Conservation (phyloP, 2,329 filamentous ascomycete species). For the Penicillium expansum region DNA sequence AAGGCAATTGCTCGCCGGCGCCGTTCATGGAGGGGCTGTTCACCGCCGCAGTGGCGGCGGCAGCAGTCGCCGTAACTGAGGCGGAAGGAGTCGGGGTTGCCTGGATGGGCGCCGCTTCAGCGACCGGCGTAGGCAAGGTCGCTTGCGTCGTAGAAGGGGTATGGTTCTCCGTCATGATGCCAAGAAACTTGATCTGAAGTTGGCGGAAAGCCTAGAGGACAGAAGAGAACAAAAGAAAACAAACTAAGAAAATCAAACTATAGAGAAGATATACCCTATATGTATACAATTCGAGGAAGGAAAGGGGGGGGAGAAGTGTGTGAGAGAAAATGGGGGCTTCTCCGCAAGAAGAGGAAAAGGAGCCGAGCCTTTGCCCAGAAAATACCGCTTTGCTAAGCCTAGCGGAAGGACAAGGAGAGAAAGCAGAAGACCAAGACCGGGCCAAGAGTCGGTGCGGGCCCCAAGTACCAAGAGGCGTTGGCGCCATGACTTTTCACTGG, state of each 20-base stretch:
- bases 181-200: constrained; percentile 38
- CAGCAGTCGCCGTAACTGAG: constrained; percentile 37
- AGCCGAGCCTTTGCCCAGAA: constrained; percentile 40
- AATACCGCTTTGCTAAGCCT: constrained; percentile 31
- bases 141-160: constrained; percentile 28
- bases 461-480: constrained; percentile 17
- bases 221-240: constrained; percentile 12
- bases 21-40: constrained; percentile 32
- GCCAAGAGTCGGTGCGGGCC: constrained; percentile 34
- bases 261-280: neutral
- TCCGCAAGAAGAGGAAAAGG: constrained; percentile 20
- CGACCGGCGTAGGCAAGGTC: constrained; percentile 26
- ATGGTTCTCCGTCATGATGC: constrained; percentile 42
- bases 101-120: constrained; percentile 26
- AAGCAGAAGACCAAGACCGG: constrained; percentile 32
- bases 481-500: constrained; percentile 16
- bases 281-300: constrained; percentile 4
- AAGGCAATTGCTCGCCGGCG: constrained; percentile 45
- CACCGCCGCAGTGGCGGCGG: constrained; percentile 39
- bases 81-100: constrained; percentile 26
- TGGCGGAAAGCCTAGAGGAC: constrained; percentile 29
- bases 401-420: constrained; percentile 33
- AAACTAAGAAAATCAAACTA: constrained; percentile 4
- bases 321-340: constrained; percentile 3
- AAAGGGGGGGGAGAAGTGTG: constrained; percentile 9